Evolutionary conservation across 352 stramenopile species (phyloP).

Genomic region (Globisporangium rhizosaccharum): DNA sequence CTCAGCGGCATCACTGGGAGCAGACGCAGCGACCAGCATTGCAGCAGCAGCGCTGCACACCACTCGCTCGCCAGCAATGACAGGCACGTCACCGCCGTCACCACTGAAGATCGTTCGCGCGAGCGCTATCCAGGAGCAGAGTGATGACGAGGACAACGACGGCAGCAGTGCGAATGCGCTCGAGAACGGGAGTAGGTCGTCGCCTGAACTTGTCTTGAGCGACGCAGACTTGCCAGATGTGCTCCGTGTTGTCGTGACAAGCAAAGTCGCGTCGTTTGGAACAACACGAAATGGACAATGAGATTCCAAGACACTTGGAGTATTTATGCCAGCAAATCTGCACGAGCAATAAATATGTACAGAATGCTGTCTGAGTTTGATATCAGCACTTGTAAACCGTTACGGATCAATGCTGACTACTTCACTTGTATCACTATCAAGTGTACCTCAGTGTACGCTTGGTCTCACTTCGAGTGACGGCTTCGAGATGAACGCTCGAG

Average conservation of each 20-base stretch:
- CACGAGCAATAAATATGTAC: too few species aligned
- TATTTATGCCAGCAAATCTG: too few species aligned
- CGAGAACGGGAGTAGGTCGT: background rate
- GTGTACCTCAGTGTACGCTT: too few species aligned
- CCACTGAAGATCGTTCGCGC: background rate
- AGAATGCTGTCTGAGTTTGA: too few species aligned
- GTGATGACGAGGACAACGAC: conserved; percentile 4
- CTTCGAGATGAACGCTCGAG: too few species aligned
- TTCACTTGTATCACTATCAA: too few species aligned
- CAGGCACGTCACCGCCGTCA: too few species aligned
- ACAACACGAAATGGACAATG: background rate
- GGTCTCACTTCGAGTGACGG: too few species aligned
- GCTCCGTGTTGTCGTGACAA: background rate
- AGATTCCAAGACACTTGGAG: background rate
- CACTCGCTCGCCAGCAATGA: background rate
- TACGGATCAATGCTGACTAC: too few species aligned
- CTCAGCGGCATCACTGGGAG: too few species aligned
- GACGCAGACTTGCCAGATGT: conserved; percentile 1
- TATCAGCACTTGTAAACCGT: too few species aligned
- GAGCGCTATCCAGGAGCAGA: background rate
- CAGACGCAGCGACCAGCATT: too few species aligned
- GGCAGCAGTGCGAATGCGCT: background rate
- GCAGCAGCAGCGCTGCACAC: conserved; percentile 1
- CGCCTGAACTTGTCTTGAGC: background rate
- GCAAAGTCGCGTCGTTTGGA: background rate